A percentile compares a stretch with the other conserved stretches of the same genome.
Evolutionary conservation across 768 basidiomycete species (phyloP).

Genomic region (Tricholoma bakamatsutake): DNA sequence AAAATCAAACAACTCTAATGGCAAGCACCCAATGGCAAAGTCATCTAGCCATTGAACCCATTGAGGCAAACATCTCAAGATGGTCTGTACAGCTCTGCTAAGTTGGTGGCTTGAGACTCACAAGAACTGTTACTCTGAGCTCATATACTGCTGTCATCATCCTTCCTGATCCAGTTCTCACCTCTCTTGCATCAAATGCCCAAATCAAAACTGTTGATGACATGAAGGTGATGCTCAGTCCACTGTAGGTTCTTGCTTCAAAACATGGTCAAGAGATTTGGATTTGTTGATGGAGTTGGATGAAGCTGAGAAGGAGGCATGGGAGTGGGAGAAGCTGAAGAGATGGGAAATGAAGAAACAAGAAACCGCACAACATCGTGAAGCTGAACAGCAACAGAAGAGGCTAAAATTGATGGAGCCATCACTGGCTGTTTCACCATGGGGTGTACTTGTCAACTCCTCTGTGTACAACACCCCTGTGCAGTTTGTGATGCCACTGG

Average conservation of each 20-base stretch:
- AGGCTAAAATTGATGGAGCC: not conserved
- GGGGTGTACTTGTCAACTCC: not conserved
- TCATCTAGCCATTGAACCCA: conserved; percentile 7
- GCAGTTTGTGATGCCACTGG: not conserved
- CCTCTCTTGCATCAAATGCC: conserved; percentile 16
- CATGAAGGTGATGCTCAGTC: not conserved
- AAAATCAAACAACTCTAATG: conserved; percentile 15
- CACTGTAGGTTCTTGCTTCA: conserved; percentile 9
- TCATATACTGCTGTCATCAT: conserved; percentile 10
- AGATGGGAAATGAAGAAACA: not conserved
- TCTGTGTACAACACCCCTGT: not conserved
- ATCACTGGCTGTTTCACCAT: not conserved
- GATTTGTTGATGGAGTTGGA: conserved; percentile 8
- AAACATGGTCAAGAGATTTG: conserved; percentile 18
- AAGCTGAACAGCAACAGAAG: not conserved
- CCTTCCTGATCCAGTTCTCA: conserved; percentile 22
- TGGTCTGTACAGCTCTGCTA: not conserved
- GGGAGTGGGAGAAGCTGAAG: not conserved
- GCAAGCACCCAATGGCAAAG: conserved; percentile 15
- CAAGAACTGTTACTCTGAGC: conserved; percentile 5
- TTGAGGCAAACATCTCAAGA: conserved; percentile 11
- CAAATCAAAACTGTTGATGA: conserved; percentile 12
- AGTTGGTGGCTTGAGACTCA: conserved; percentile 10
- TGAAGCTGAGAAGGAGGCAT: not conserved
- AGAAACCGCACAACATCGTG: not conserved